Evolutionary conservation across 371 early-diverging fungal species (phyloP).

Genomic region (Chytridium lagenaria): DNA sequence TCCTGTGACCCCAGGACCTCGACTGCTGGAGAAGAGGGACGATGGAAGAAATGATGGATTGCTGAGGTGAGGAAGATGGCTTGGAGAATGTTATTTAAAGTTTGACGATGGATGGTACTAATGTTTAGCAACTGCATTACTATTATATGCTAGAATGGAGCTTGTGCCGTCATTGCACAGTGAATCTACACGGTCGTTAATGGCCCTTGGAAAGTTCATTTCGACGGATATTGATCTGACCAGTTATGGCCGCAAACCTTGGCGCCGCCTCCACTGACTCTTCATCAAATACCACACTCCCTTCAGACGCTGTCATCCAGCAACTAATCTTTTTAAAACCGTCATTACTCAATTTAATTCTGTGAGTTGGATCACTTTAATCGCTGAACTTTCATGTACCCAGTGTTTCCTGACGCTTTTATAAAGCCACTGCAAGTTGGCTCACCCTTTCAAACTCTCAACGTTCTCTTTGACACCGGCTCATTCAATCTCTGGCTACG

Average conservation of each 20-base stretch:
- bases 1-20: no score
- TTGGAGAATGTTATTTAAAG: no score
- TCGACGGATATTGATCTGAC: background rate
- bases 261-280: background rate
- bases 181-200: background rate
- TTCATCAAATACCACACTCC: background rate
- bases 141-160: background rate
- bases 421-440: conserved; percentile 52
- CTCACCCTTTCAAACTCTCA: conserved; percentile 68
- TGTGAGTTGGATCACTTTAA: conserved; percentile 1
- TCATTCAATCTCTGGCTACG: conserved; percentile 71
- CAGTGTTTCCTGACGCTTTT: background rate
- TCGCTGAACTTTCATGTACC: background rate
- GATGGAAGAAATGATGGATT: no score
- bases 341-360: conserved; percentile 13
- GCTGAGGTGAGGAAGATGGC: no score
- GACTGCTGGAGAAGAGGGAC: no score
- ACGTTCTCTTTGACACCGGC: conserved; percentile 78
- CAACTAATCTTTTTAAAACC: conserved; percentile 15
- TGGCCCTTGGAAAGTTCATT: background rate
- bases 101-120: no score
- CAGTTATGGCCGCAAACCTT: background rate
- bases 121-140: no score
- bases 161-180: background rate
- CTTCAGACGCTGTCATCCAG: conserved; percentile 3